phyloP scores from a whole-genome alignment of 805 yeast species.

The Candida khao-thaluensis region DNA sequence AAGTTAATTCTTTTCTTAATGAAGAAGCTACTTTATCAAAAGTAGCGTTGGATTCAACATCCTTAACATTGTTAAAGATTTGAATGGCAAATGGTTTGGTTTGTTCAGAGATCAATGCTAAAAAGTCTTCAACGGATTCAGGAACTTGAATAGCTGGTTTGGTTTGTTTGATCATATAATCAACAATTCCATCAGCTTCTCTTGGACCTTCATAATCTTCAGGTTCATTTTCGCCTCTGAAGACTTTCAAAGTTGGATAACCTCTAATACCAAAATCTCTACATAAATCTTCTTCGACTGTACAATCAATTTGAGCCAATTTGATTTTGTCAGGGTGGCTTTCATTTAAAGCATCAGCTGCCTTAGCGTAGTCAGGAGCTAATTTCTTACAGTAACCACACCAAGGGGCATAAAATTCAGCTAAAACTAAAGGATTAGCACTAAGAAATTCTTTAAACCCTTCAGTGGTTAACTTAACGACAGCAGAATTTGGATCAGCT shows the following conservation, averaged over 20 bases:
- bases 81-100: constrained; percentile 60
- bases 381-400: constrained; percentile 93
- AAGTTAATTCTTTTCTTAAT: constrained; percentile 62
- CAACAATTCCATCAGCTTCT: constrained; percentile 71
- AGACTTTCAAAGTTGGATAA: constrained; percentile 80
- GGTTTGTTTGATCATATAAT: constrained; percentile 77
- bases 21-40: constrained; percentile 61
- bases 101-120: constrained; percentile 46
- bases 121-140: constrained; percentile 50
- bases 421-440: constrained; percentile 74
- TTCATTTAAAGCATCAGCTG: constrained; percentile 62
- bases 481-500: constrained; percentile 84
- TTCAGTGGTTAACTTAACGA: constrained; percentile 69
- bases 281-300: constrained; percentile 73
- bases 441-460: constrained; percentile 64
- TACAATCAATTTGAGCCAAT: constrained; percentile 84
- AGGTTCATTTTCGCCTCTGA: constrained; percentile 50
- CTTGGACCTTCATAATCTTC: constrained; percentile 84
- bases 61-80: constrained; percentile 34
- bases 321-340: constrained; percentile 52
- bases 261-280: constrained; percentile 67
- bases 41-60: constrained; percentile 46
- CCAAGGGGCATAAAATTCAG: constrained; percentile 96
- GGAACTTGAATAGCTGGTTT: constrained; percentile 60
- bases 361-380: constrained; percentile 76